Conservation (phyloP, 108 stramenopile species). For the Chaetoceros tenuissimus region DNA sequence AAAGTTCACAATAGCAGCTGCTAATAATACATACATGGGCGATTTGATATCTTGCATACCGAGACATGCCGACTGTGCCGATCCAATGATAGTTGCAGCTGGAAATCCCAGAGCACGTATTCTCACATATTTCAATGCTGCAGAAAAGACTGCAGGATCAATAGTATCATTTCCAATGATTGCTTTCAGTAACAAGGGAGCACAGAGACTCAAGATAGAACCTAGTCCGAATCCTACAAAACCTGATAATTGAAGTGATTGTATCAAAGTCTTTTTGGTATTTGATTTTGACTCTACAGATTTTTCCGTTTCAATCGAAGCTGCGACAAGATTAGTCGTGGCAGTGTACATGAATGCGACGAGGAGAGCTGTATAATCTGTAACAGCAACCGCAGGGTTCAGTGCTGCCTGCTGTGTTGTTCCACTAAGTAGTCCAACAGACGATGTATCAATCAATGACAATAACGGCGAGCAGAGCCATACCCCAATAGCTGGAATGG, state of each 20-base stretch:
- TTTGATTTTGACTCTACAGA: constrained; percentile 15
- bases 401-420: constrained; percentile 81
- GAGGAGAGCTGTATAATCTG: constrained; percentile 62
- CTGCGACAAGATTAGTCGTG: constrained; percentile 71
- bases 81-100: constrained; percentile 67
- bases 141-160: constrained; percentile 49
- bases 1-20: constrained; percentile 75
- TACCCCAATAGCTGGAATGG: constrained; percentile 78
- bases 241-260: constrained; percentile 54
- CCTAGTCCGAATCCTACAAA: constrained; percentile 57
- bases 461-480: constrained; percentile 74
- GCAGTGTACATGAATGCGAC: constrained; percentile 83
- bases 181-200: constrained; percentile 29
- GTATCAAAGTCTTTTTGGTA: constrained; percentile 29
- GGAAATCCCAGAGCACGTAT: constrained; percentile 82
- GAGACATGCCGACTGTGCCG: constrained; percentile 69
- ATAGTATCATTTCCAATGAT: constrained; percentile 74
- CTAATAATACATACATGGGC: constrained; percentile 65
- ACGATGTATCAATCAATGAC: constrained; percentile 74
- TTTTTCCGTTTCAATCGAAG: constrained; percentile 48
- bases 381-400: constrained; percentile 69
- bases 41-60: constrained; percentile 71
- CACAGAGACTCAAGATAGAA: constrained; percentile 31
- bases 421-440: constrained; percentile 67
- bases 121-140: constrained; percentile 73